phyloP scores from a whole-genome alignment of 257 asterid genomes.

The Penstemon eatonii region DNA sequence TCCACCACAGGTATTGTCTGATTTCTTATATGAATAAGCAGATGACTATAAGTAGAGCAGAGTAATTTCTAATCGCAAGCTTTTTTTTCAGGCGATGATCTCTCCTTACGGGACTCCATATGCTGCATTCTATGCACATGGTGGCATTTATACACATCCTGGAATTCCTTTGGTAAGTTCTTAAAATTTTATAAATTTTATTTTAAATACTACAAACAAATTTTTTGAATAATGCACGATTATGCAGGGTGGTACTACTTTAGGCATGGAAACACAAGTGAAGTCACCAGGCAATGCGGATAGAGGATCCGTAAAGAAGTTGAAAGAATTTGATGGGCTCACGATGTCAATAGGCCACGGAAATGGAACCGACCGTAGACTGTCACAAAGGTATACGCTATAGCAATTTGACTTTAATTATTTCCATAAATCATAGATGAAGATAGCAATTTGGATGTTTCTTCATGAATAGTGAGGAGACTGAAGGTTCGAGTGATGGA shows the following conservation, averaged over 20 bases:
- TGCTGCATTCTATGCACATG: slow-evolving; percentile 86
- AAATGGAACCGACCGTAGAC: slow-evolving; percentile 54
- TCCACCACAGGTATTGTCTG: slow-evolving; percentile 76
- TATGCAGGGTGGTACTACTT: slow-evolving; percentile 62
- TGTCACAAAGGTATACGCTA: slow-evolving; percentile 68
- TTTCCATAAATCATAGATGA: too few species aligned
- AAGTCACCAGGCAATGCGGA: slow-evolving; percentile 63
- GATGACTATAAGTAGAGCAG: not conserved
- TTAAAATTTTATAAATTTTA: too few species aligned
- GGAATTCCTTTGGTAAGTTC: slow-evolving; percentile 83
- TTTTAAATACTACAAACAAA: too few species aligned
- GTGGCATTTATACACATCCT: slow-evolving; percentile 83
- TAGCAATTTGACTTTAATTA: not conserved
- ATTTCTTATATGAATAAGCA: slow-evolving; percentile 7
- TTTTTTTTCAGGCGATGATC: slow-evolving; percentile 69
- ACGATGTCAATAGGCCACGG: slow-evolving; percentile 84
- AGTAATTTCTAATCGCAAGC: slow-evolving; percentile 9
- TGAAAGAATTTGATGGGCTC: slow-evolving; percentile 81
- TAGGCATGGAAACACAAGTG: slow-evolving; percentile 59
- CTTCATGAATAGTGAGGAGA: slow-evolving; percentile 57
- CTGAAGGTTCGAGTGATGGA: slow-evolving; percentile 85
- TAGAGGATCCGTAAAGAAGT: slow-evolving; percentile 60
- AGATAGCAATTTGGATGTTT: not conserved
- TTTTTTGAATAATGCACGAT: not conserved
- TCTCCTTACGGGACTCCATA: slow-evolving; percentile 87